Conservation (phyloP, 2,329 filamentous ascomycete genomes). For the Phaeosphaeria sp. region DNA sequence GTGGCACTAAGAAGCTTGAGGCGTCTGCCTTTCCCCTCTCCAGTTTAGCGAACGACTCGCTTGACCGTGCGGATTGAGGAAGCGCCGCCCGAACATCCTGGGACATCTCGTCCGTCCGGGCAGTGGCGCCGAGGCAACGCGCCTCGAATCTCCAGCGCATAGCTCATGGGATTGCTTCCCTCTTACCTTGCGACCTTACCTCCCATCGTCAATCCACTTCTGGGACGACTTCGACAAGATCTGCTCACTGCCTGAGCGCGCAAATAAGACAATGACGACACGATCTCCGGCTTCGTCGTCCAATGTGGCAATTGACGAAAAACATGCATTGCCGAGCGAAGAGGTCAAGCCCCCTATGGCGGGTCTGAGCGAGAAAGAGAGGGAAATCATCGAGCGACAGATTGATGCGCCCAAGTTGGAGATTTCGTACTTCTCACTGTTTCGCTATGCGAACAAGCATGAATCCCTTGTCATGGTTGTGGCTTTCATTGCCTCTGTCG, state of each 20-base stretch:
- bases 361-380: slow-evolving; percentile 40
- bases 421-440: slow-evolving; percentile 54
- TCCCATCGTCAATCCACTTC: not conserved
- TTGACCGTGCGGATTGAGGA: not conserved
- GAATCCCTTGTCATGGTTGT: slow-evolving; percentile 55
- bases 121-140: slow-evolving; percentile 1
- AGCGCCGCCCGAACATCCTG: not conserved
- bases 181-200: slow-evolving; percentile 4
- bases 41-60: slow-evolving; percentile 1
- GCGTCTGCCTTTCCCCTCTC: slow-evolving; percentile 1
- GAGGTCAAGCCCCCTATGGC: slow-evolving; percentile 30
- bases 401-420: slow-evolving; percentile 51
- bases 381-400: slow-evolving; percentile 47
- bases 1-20: slow-evolving; percentile 1
- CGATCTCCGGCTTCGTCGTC: slow-evolving; percentile 16
- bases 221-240: slow-evolving; percentile 9
- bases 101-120: not conserved
- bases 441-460: slow-evolving; percentile 53
- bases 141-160: slow-evolving; percentile 2
- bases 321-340: slow-evolving; percentile 25
- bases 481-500: slow-evolving; percentile 69
- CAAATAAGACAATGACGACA: slow-evolving; percentile 9
- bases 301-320: slow-evolving; percentile 29
- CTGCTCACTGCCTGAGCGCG: slow-evolving; percentile 16
- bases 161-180: slow-evolving; percentile 1